Conservation (phyloP, 129 eudicot genomes). For the Dittrichia graveolens region DNA sequence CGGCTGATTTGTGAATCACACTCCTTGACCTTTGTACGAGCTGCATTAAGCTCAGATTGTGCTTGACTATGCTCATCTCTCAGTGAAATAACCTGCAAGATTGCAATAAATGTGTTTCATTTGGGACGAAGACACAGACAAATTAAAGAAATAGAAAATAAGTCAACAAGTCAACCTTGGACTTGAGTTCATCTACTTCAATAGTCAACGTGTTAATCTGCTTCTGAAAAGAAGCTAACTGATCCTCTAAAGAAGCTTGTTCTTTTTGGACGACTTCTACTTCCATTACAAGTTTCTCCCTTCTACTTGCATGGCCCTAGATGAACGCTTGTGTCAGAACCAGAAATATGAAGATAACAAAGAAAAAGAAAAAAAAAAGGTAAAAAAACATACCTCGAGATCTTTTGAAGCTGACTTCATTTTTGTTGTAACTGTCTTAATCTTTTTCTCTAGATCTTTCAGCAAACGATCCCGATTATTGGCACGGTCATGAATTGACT, state of each 20-base stretch:
- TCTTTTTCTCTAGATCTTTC: constrained; percentile 78
- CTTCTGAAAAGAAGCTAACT: constrained; percentile 56
- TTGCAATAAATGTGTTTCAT: constrained; percentile 5
- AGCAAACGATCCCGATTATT: constrained; percentile 73
- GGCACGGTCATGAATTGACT: constrained; percentile 73
- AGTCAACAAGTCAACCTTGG: constrained; percentile 50
- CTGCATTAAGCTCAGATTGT: constrained; percentile 70
- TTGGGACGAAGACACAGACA: not conserved
- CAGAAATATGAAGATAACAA: not conserved
- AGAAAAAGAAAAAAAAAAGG: not conserved
- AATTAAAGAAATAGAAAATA: not conserved
- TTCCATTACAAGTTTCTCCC: constrained; percentile 93
- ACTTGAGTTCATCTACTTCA: constrained; percentile 63
- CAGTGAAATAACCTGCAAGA: constrained; percentile 61
- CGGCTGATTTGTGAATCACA: constrained; percentile 76
- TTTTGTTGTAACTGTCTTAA: constrained; percentile 66
- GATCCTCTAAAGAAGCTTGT: constrained; percentile 64
- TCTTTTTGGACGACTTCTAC: constrained; percentile 82
- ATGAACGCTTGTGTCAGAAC: constrained; percentile 15
- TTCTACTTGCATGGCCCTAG: constrained; percentile 81
- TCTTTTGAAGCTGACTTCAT: constrained; percentile 85
- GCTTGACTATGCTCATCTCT: constrained; percentile 54
- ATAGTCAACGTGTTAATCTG: constrained; percentile 57
- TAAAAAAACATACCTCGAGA: constrained; percentile 59
- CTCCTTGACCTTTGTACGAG: constrained; percentile 76